Evolutionary conservation across 2,329 filamentous ascomycete genomes (phyloP).

Genomic region (Neospermospora avenae): DNA sequence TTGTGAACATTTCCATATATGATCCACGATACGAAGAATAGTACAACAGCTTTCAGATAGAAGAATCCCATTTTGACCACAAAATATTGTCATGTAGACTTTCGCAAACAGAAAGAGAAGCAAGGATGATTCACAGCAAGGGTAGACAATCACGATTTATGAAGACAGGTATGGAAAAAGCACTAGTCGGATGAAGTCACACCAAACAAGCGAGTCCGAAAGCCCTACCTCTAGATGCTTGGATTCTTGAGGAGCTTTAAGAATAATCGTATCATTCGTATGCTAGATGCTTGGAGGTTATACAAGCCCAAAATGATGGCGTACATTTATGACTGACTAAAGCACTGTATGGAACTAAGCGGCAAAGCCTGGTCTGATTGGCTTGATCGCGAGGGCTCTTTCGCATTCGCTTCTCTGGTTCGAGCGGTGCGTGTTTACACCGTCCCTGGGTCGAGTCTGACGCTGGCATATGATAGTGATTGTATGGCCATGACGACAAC

Average conservation of each 20-base stretch:
- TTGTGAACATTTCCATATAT: conserved; percentile 15
- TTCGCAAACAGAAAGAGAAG: not conserved
- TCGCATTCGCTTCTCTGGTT: conserved; percentile 7
- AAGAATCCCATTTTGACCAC: conserved; percentile 8
- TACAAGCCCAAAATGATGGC: no score
- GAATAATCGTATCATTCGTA: no score
- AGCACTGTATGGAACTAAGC: no score
- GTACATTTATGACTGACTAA: not conserved
- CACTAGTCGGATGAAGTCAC: not conserved
- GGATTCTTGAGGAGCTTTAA: not conserved
- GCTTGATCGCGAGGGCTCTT: not conserved
- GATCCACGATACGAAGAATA: conserved; percentile 10
- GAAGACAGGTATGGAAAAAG: not conserved
- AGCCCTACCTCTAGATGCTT: not conserved
- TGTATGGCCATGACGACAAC: no score
- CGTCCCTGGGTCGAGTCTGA: not conserved
- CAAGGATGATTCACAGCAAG: not conserved
- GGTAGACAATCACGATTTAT: not conserved
- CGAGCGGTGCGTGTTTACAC: not conserved
- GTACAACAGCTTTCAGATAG: conserved; percentile 9
- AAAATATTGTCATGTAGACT: not conserved
- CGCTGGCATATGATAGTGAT: not conserved
- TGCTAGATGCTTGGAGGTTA: not conserved
- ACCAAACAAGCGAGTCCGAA: not conserved
- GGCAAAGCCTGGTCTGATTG: not conserved